phyloP scores from a whole-genome alignment of 768 basidiomycete species.

The Boletus bicolor region DNA sequence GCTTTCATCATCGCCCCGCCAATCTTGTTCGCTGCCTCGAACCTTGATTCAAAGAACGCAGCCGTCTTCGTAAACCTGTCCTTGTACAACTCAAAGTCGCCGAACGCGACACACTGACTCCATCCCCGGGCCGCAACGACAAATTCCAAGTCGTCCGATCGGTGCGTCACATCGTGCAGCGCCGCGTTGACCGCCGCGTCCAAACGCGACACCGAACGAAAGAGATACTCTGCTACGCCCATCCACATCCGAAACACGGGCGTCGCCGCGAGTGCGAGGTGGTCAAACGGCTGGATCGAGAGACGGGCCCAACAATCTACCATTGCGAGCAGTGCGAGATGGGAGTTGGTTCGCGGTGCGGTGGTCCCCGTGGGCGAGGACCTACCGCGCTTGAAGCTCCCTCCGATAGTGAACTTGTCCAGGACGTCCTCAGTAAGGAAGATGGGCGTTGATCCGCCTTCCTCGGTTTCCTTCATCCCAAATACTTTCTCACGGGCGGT shows the following conservation, averaged over 20 bases:
- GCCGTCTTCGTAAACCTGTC: slow-evolving; percentile 77
- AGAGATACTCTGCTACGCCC: slow-evolving; percentile 94
- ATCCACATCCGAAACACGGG: slow-evolving; percentile 97
- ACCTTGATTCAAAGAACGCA: slow-evolving; percentile 79
- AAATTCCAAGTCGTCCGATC: slow-evolving; percentile 91
- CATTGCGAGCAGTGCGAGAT: slow-evolving; percentile 94
- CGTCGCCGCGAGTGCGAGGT: slow-evolving; percentile 91
- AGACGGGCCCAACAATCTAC: slow-evolving; percentile 96
- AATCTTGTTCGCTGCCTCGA: slow-evolving; percentile 79
- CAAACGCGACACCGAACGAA: slow-evolving; percentile 63
- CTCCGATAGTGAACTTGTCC: slow-evolving; percentile 85
- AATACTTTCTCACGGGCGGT: slow-evolving; percentile 78
- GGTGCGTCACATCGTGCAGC: slow-evolving; percentile 70
- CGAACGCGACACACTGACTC: slow-evolving; percentile 94
- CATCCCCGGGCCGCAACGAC: slow-evolving; percentile 91
- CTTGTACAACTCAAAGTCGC: slow-evolving; percentile 85
- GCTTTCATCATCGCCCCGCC: slow-evolving; percentile 90
- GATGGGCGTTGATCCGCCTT: slow-evolving; percentile 50
- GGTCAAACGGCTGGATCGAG: slow-evolving; percentile 82
- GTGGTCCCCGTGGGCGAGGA: slow-evolving; percentile 7
- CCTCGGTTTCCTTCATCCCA: slow-evolving; percentile 37
- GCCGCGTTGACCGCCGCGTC: slow-evolving; percentile 72
- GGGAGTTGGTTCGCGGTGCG: slow-evolving; percentile 64
- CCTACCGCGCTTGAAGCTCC: slow-evolving; percentile 17
- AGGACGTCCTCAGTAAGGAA: slow-evolving; percentile 81